Percentiles rank a stretch among this genome's conserved stretches.
Evolutionary conservation across 2,329 filamentous ascomycete genomes (phyloP).

Genomic region (Colletotrichum salicis): DNA sequence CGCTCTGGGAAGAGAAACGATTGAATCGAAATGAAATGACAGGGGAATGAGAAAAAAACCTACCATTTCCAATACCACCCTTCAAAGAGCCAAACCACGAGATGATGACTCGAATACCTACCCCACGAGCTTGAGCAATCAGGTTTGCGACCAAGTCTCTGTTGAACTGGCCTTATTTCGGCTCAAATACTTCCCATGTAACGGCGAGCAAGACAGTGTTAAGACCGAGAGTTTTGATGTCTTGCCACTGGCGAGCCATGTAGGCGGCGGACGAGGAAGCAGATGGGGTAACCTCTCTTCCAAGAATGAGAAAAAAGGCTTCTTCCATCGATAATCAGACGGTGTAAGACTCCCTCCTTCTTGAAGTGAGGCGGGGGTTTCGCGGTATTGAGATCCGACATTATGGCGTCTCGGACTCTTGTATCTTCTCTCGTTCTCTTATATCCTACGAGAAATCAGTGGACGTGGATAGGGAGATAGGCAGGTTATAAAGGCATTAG

Average conservation of each 20-base stretch:
- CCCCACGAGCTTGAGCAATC: conserved; percentile 37
- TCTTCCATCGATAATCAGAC: conserved; percentile 45
- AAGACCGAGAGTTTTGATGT: conserved; percentile 39
- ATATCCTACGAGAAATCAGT: not conserved
- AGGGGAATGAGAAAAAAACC: not conserved
- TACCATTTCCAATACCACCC: not conserved
- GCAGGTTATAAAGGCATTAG: not conserved
- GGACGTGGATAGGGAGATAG: not conserved
- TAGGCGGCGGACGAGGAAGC: conserved; percentile 35
- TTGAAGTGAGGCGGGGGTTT: not conserved
- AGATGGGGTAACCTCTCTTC: conserved; percentile 45
- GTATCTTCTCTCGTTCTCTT: not conserved
- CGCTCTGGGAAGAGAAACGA: too few species aligned
- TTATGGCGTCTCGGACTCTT: not conserved
- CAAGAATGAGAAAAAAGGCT: conserved; percentile 45
- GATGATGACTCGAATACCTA: conserved; percentile 17
- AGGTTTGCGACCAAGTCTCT: conserved; percentile 42
- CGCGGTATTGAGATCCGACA: not conserved
- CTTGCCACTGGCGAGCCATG: conserved; percentile 40
- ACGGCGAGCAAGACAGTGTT: conserved; percentile 46
- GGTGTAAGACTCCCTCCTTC: conserved; percentile 23
- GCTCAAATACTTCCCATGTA: conserved; percentile 46
- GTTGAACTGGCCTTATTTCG: conserved; percentile 42
- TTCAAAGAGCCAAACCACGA: conserved; percentile 16
- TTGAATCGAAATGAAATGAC: not conserved